Evolutionary conservation across 2,329 filamentous ascomycete species (phyloP).

Genomic region (Domatiomyces globalis): DNA sequence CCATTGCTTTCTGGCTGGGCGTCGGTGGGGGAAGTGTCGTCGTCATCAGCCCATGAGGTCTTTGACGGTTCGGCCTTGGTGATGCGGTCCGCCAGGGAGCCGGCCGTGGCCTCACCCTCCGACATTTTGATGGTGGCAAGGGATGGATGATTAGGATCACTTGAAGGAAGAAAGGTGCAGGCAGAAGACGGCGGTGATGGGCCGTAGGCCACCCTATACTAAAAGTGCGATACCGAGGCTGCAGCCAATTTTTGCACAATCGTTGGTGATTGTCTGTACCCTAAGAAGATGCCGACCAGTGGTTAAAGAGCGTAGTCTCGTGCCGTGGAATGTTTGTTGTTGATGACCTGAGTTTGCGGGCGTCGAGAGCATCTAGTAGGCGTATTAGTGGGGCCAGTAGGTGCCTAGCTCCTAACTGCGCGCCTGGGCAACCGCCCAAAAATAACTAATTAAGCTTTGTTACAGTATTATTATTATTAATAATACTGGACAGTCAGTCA

Average conservation of each 20-base stretch:
- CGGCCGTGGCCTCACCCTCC: constrained; percentile 22
- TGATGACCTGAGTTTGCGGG: neutral
- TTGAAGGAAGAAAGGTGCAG: neutral
- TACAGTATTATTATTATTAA: too few relatives aligned
- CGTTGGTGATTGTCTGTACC: neutral
- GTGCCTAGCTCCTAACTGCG: neutral
- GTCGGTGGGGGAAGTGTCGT: constrained; percentile 11
- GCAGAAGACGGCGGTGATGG: neutral
- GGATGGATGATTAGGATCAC: neutral
- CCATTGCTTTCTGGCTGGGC: constrained; percentile 5
- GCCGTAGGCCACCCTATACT: neutral
- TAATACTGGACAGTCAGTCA: neutral
- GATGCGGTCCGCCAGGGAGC: constrained; percentile 36
- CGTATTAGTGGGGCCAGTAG: neutral
- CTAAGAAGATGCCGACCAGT: neutral
- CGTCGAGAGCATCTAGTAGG: neutral
- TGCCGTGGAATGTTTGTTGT: neutral
- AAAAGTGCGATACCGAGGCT: neutral
- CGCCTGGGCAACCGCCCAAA: too few relatives aligned
- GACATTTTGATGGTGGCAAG: constrained; percentile 23
- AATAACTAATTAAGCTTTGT: too few relatives aligned
- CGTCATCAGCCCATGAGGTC: constrained; percentile 30
- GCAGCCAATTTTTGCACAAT: neutral
- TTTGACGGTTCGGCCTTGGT: constrained; percentile 26
- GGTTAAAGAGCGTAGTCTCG: neutral